Percentiles rank a stretch among this genome's conserved stretches.
Conservation (phyloP, 1,284 basidiomycete species). For the Caloboletus firmus region DNA sequence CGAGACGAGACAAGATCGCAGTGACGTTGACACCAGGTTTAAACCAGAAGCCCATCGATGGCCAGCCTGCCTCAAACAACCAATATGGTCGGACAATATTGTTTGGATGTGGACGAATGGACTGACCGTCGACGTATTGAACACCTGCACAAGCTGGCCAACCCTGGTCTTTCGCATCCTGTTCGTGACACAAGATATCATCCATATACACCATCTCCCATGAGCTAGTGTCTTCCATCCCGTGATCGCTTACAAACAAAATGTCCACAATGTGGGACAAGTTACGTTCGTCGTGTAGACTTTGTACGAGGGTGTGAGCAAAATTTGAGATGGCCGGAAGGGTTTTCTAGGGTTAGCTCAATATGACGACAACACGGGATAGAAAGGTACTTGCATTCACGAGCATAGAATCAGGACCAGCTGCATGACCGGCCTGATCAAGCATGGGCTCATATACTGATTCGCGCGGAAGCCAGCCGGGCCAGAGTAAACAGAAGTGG, state of each 20-base stretch:
- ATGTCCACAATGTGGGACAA: conserved; percentile 81
- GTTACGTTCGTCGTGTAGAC: conserved; percentile 58
- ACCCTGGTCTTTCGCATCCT: conserved; percentile 50
- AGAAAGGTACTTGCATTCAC: conserved; percentile 58
- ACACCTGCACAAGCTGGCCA: conserved; percentile 25
- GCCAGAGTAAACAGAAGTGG: not conserved
- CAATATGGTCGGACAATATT: not conserved
- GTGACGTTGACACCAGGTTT: conserved; percentile 51
- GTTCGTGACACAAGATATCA: conserved; percentile 42
- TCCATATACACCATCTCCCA: conserved; percentile 79
- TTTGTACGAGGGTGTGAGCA: conserved; percentile 53
- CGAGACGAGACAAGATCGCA: conserved; percentile 53
- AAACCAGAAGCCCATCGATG: conserved; percentile 80
- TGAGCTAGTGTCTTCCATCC: conserved; percentile 84
- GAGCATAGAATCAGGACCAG: conserved; percentile 68
- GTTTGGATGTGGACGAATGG: conserved; percentile 5
- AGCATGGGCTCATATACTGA: conserved; percentile 72
- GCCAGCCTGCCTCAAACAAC: conserved; percentile 55
- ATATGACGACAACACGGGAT: not conserved
- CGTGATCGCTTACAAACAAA: conserved; percentile 88
- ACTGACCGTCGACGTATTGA: conserved; percentile 22
- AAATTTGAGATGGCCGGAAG: conserved; percentile 73
- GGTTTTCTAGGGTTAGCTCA: conserved; percentile 47
- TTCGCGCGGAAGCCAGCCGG: not conserved
- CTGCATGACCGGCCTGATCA: conserved; percentile 76